These are phyloP conservation scores for Endocarpon pusillum DNA, from an alignment of 495 filamentous ascomycete species.

Conservation along the genomic window DNA sequence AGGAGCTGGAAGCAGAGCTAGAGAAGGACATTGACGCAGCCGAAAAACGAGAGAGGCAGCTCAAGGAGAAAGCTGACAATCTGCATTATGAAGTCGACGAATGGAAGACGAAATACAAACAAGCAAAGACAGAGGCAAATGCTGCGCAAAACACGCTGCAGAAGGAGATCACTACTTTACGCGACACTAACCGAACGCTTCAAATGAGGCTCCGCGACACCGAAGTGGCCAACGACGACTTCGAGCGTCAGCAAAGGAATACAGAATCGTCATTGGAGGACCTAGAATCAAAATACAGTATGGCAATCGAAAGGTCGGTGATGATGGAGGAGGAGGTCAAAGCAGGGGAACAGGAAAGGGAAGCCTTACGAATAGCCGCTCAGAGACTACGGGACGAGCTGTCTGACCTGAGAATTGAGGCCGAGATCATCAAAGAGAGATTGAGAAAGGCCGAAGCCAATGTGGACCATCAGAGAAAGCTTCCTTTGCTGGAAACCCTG, in stretches of 20 bases:
- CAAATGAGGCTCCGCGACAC: constrained; percentile 79
- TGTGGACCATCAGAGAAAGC: constrained; percentile 34
- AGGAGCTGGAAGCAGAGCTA: constrained; percentile 83
- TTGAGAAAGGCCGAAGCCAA: constrained; percentile 48
- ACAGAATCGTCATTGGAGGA: constrained; percentile 91
- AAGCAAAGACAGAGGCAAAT: constrained; percentile 75
- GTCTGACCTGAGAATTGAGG: constrained; percentile 82
- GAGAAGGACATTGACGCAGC: constrained; percentile 94
- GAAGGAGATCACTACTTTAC: constrained; percentile 85
- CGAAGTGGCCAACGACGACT: constrained; percentile 96
- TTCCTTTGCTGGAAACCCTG: constrained; percentile 28
- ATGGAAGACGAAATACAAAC: constrained; percentile 98
- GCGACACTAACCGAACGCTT: constrained; percentile 65
- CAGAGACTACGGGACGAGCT: constrained; percentile 82
- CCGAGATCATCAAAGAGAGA: constrained; percentile 87
- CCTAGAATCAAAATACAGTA: constrained; percentile 89
- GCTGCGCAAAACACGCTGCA: constrained; percentile 70
- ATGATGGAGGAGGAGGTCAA: constrained; percentile 92
- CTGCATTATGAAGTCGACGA: constrained; percentile 84
- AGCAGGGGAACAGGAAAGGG: constrained; percentile 76
- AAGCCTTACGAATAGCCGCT: constrained; percentile 68
- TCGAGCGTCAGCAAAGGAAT: constrained; percentile 85
- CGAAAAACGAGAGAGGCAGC: constrained; percentile 72
- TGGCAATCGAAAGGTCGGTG: constrained; percentile 77
- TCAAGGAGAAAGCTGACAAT: constrained; percentile 73